These are phyloP conservation scores for Ploettnerulaceae sp. DNA, from an alignment of 2,329 filamentous ascomycete genomes.

Conservation along the genomic window DNA sequence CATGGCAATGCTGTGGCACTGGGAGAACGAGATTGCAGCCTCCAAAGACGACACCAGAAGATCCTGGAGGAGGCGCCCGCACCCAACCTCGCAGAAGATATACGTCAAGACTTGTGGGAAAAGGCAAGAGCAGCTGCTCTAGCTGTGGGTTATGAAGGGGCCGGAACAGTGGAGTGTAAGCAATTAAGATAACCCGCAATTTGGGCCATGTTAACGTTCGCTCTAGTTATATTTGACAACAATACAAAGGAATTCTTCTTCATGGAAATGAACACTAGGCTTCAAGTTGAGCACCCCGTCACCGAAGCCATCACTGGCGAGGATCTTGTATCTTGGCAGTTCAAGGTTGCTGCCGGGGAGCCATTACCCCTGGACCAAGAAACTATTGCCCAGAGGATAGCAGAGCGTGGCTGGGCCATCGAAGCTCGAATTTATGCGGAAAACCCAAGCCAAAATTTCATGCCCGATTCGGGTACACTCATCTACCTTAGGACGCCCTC, in stretches of 20 bases:
- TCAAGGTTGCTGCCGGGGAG: conserved; percentile 74
- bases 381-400: conserved; percentile 65
- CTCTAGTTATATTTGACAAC: conserved; percentile 77
- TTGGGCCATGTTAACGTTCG: conserved; percentile 39
- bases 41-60: conserved; percentile 85
- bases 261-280: conserved; percentile 78
- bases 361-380: conserved; percentile 60
- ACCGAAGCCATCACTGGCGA: conserved; percentile 74
- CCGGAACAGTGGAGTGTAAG: conserved; percentile 83
- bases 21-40: conserved; percentile 82
- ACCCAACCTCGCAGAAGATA: conserved; percentile 56
- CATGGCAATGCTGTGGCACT: conserved; percentile 76
- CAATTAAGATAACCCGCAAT: conserved; percentile 26
- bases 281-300: conserved; percentile 96
- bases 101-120: conserved; percentile 59
- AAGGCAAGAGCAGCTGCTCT: conserved; percentile 61
- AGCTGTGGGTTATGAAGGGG: conserved; percentile 82
- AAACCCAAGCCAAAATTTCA: conserved; percentile 85
- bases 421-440: conserved; percentile 97
- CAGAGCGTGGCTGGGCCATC: conserved; percentile 75
- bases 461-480: conserved; percentile 86
- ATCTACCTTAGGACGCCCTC: conserved; percentile 74
- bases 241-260: conserved; percentile 77
- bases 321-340: conserved; percentile 91
- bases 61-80: conserved; percentile 86